phyloP scores from a whole-genome alignment of 2,329 filamentous ascomycete genomes.

The Microdochium bolleyi region DNA sequence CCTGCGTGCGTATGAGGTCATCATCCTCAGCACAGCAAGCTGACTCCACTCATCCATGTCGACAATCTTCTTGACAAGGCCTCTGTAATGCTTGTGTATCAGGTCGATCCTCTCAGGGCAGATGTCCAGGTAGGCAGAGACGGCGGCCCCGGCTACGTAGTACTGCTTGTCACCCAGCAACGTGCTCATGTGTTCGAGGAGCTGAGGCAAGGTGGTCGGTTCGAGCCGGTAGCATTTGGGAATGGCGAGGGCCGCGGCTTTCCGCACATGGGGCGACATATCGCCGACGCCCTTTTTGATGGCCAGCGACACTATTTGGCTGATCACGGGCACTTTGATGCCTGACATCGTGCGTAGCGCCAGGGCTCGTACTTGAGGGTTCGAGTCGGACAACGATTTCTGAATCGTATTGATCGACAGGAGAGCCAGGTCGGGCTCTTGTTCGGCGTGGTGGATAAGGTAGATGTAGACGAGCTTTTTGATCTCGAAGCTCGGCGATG shows the following conservation, averaged over 20 bases:
- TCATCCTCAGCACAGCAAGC: conserved; percentile 69
- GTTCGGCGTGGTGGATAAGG: conserved; percentile 90
- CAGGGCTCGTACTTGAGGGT: conserved; percentile 83
- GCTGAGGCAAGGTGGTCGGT: conserved; percentile 73
- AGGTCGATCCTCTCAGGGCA: conserved; percentile 84
- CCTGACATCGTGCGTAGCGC: conserved; percentile 95
- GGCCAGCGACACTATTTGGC: conserved; percentile 89
- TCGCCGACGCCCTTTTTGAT: conserved; percentile 92
- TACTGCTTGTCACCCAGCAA: conserved; percentile 89
- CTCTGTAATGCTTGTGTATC: conserved; percentile 83
- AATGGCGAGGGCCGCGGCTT: conserved; percentile 86
- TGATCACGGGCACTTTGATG: conserved; percentile 95
- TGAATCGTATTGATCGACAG: conserved; percentile 98
- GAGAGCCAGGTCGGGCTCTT: conserved; percentile 89
- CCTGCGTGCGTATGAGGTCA: conserved; percentile 76
- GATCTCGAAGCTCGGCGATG: conserved; percentile 86
- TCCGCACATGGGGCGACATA: conserved; percentile 90
- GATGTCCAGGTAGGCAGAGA: conserved; percentile 80
- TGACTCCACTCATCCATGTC: conserved; percentile 99
- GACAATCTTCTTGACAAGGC: conserved; percentile 79
- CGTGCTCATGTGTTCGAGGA: conserved; percentile 72
- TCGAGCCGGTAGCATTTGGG: conserved; percentile 94
- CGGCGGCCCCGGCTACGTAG: conserved; percentile 90
- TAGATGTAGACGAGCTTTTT: conserved; percentile 99
- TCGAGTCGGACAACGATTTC: conserved; percentile 89